Conservation (phyloP, 305 asterid species). For the Plantago rigida region DNA sequence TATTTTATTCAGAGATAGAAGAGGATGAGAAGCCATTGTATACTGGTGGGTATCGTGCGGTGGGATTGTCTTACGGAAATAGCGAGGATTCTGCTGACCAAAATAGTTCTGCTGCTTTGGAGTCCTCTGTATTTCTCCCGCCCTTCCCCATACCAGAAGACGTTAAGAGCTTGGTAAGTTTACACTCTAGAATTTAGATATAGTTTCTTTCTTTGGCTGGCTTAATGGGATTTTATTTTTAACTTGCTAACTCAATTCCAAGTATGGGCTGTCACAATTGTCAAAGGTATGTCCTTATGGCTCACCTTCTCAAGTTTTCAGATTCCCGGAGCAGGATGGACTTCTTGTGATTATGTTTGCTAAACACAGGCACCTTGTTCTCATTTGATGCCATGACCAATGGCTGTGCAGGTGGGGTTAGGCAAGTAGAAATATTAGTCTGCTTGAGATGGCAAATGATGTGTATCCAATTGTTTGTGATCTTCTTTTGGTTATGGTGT, state of each 20-base stretch:
- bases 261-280: slow-evolving; percentile 44
- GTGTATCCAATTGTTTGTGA: slow-evolving; percentile 18
- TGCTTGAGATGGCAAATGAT: slow-evolving; percentile 40
- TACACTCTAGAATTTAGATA: slow-evolving; percentile 19
- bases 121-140: slow-evolving; percentile 49
- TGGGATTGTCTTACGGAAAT: slow-evolving; percentile 66
- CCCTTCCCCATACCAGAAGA: slow-evolving; percentile 56
- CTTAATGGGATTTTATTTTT: slow-evolving; percentile 23
- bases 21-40: slow-evolving; percentile 41
- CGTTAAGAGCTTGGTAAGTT: slow-evolving; percentile 73
- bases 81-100: slow-evolving; percentile 37
- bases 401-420: slow-evolving; percentile 95
- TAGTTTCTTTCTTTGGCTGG: slow-evolving; percentile 25
- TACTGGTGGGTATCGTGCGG: slow-evolving; percentile 38
- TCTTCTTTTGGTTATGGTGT: slow-evolving; percentile 23
- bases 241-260: slow-evolving; percentile 38
- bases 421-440: slow-evolving; percentile 49
- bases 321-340: slow-evolving; percentile 87
- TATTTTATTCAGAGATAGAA: slow-evolving; percentile 39
- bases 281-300: slow-evolving; percentile 57
- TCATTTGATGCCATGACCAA: slow-evolving; percentile 76
- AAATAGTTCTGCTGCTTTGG: slow-evolving; percentile 41
- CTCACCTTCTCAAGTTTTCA: slow-evolving; percentile 86
- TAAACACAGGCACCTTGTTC: slow-evolving; percentile 76
- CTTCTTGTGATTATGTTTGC: slow-evolving; percentile 72